Evolutionary conservation across 176 grass and related monocot species (phyloP), one percentile per base, ranked within the genome.

Genomic region (Calamus simplicifolius): DNA sequence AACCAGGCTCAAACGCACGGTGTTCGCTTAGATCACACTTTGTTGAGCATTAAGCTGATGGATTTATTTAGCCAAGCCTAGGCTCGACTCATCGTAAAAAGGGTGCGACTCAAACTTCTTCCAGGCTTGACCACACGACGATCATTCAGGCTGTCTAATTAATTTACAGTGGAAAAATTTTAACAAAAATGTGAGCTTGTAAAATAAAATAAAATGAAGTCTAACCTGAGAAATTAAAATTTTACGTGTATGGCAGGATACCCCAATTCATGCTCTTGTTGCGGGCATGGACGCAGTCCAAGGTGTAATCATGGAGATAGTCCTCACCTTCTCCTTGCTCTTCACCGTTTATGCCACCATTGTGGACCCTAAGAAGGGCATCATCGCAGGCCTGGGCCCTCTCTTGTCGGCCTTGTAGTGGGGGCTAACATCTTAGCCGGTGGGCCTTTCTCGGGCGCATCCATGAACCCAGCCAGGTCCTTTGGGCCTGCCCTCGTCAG

Each of bases 281-380:
- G 35, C 28, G 0, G 83, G 92, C 5, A 77, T 90, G 5, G 72
- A 57, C 21, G 67, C 77, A 5, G 5, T 76, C 1, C 83, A 76
- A 49, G 91, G 83, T 4, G 77, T 87, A 26, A 18, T 77, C 17
- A 82, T 89, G 91, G 91, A 96, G 73, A 69, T 29, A 5, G 77
- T 88, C 27, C 77, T 96, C 80, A 96, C 92, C 28, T 96, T 96
- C 74, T 88, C 86, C 30, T 75, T 90, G 48, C 86, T 90, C 61
- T 96, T 96, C 91, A 23, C 80, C 0, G 80, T 90, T 17, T 90
- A 90, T 71, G 80, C 68, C 16, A 87, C 86, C 55, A 28, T 96
- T 61, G 77, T 96, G 4, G 83, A 96, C 69, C 77, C 50, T 25
- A 80, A 71, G 10, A 78, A 69, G 61, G 5, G 48, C 54, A 52